These are phyloP conservation scores for Termitomyces eurrhizus DNA, from an alignment of 768 basidiomycete species.

Conservation along the genomic window DNA sequence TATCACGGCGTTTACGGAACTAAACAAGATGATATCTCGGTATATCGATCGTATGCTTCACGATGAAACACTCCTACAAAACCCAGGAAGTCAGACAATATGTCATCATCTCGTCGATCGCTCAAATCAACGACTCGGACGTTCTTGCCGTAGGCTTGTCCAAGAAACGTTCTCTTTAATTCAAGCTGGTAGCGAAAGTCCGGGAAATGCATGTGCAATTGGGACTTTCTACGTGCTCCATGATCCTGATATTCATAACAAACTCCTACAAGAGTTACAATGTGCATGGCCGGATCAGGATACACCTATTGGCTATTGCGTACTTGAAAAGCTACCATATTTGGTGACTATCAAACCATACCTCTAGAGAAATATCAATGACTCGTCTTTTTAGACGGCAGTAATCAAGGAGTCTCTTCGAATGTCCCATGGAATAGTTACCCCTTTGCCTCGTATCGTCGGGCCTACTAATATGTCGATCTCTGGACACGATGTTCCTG, in stretches of 20 bases:
- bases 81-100: constrained; percentile 16
- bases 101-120: constrained; percentile 19
- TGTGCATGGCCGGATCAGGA: constrained; percentile 32
- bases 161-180: constrained; percentile 35
- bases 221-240: constrained; percentile 36
- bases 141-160: constrained; percentile 16
- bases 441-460: constrained; percentile 40
- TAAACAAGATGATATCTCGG: constrained; percentile 9
- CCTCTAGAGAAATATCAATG: background rate
- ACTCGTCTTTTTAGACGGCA: constrained; percentile 31
- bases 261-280: constrained; percentile 29
- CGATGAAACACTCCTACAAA: constrained; percentile 9
- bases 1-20: constrained; percentile 10
- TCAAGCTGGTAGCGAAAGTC: constrained; percentile 35
- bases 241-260: constrained; percentile 21
- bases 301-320: constrained; percentile 19
- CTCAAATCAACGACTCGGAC: constrained; percentile 3
- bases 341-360: constrained; percentile 27
- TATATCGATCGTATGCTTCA: constrained; percentile 16
- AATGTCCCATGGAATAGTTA: constrained; percentile 37
- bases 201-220: constrained; percentile 33
- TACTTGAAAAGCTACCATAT: constrained; percentile 39
- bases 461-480: constrained; percentile 30
- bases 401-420: constrained; percentile 46
- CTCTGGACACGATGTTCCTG: constrained; percentile 31